phyloP scores from a whole-genome alignment of 2,329 filamentous ascomycete genomes.

The Knufia petricola region DNA sequence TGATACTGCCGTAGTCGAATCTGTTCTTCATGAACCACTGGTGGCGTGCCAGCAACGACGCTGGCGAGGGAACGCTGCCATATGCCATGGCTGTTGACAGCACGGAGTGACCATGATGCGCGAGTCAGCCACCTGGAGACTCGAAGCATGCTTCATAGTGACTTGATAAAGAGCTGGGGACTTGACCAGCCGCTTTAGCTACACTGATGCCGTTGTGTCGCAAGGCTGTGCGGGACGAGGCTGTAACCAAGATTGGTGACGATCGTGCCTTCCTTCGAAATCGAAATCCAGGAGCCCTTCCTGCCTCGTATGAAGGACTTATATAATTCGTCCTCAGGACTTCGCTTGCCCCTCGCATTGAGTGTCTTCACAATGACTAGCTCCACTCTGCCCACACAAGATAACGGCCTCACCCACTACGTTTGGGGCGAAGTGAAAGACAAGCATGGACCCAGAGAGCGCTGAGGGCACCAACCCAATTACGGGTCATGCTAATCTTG shows the following conservation, averaged over 20 bases:
- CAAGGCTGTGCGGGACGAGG: too few relatives aligned
- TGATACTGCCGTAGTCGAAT: constrained; percentile 73
- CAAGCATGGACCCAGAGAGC: background rate
- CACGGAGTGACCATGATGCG: constrained; percentile 11
- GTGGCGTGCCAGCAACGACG: constrained; percentile 13
- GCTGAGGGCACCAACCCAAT: background rate
- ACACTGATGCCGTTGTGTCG: too few relatives aligned
- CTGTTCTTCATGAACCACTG: constrained; percentile 22
- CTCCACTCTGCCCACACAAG: too few relatives aligned
- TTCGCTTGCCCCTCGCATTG: too few relatives aligned
- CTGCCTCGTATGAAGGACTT: background rate
- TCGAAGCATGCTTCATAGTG: constrained; percentile 20
- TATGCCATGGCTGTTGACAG: constrained; percentile 6
- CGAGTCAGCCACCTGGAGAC: constrained; percentile 25
- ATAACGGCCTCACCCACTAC: too few relatives aligned
- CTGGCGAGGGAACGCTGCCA: constrained; percentile 23
- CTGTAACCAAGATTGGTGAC: too few relatives aligned
- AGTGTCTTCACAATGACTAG: too few relatives aligned
- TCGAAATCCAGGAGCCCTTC: too few relatives aligned
- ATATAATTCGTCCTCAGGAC: too few relatives aligned
- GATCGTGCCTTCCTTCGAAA: too few relatives aligned
- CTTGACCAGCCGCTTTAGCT: too few relatives aligned
- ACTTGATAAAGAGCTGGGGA: background rate
- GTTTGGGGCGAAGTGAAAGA: background rate
- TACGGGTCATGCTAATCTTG: background rate